Evolutionary conservation across 768 basidiomycete genomes (phyloP).

Genomic region (Lactifluus pinguis): DNA sequence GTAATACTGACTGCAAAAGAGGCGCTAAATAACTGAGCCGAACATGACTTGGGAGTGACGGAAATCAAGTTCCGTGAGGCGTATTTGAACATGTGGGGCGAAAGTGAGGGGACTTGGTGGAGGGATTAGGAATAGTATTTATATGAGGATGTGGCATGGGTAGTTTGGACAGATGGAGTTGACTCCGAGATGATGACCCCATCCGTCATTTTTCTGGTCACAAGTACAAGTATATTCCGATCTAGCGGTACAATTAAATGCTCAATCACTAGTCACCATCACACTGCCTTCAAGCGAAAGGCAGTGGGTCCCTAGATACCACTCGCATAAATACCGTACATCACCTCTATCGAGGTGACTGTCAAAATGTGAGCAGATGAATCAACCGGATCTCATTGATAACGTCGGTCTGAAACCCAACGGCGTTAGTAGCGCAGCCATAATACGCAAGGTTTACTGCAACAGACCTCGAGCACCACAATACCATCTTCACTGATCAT

Average conservation of each 20-base stretch:
- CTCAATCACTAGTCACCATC: not conserved
- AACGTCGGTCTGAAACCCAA: not conserved
- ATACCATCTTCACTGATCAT: conserved; percentile 20
- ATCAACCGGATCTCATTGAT: not conserved
- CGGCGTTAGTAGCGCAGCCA: conserved; percentile 6
- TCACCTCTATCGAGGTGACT: not conserved
- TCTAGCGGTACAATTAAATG: not conserved
- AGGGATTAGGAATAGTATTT: not conserved
- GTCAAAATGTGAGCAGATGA: conserved; percentile 15
- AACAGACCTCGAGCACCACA: conserved; percentile 15
- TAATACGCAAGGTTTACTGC: not conserved
- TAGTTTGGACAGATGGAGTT: not conserved
- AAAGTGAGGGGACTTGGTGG: not conserved
- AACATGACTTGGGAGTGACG: conserved; percentile 6
- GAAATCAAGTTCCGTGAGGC: conserved; percentile 27
- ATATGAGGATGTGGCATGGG: conserved; percentile 7
- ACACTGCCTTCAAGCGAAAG: not conserved
- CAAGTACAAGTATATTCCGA: not conserved
- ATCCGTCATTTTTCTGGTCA: not conserved
- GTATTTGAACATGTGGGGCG: conserved; percentile 23
- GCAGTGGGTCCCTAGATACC: not conserved
- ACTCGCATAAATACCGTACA: conserved; percentile 6
- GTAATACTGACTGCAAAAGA: conserved; percentile 44
- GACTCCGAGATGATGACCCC: not conserved
- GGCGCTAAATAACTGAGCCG: conserved; percentile 36